These are phyloP conservation scores for Cladophialophora yegresii DNA, from an alignment of 2,329 filamentous ascomycete species.

Conservation along the genomic window DNA sequence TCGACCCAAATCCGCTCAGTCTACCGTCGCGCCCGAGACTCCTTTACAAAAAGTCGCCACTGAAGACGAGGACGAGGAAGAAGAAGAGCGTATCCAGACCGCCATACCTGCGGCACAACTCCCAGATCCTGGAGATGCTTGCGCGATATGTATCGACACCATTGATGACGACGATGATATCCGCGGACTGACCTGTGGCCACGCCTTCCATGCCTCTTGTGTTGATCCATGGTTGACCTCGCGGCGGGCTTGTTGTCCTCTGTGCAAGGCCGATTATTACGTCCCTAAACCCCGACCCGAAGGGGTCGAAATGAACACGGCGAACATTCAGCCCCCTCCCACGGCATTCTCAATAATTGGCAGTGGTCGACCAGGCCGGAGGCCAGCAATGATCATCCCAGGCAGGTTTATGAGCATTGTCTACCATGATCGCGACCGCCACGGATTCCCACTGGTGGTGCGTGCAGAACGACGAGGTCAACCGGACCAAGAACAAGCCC, in stretches of 20 bases:
- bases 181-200: constrained; percentile 90
- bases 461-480: constrained; percentile 31
- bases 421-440: constrained; percentile 37
- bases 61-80: constrained; percentile 71
- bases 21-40: constrained; percentile 34
- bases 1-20: constrained; percentile 29
- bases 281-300: constrained; percentile 82
- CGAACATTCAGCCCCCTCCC: constrained; percentile 22
- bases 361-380: constrained; percentile 43
- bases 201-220: constrained; percentile 94
- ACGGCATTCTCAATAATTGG: constrained; percentile 39
- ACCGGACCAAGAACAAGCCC: constrained; percentile 13
- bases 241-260: constrained; percentile 88
- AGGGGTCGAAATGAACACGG: constrained; percentile 37
- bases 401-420: constrained; percentile 42
- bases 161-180: constrained; percentile 96
- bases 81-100: constrained; percentile 75
- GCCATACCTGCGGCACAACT: constrained; percentile 80
- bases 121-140: constrained; percentile 82
- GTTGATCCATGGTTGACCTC: constrained; percentile 96
- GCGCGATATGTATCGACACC: constrained; percentile 92
- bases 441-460: constrained; percentile 33
- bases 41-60: constrained; percentile 54
- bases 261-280: constrained; percentile 98
- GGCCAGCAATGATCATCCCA: constrained; percentile 43